Percentiles rank a stretch among this genome's conserved stretches.
phyloP scores from a whole-genome alignment of 139 green algal species.

The Tetraselmis chui region DNA sequence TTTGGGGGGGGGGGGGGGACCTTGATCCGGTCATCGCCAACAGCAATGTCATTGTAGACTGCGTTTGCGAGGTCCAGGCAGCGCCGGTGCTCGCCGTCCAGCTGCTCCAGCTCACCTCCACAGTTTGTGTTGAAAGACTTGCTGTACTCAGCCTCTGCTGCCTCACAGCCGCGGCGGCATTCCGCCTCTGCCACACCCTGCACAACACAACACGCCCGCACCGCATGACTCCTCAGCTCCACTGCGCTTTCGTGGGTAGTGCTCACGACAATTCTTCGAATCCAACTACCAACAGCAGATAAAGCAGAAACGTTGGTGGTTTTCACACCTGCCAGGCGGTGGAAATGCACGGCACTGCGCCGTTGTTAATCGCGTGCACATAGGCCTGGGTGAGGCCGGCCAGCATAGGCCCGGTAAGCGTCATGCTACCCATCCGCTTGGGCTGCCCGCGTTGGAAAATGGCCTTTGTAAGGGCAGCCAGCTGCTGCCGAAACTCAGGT shows the following conservation, averaged over 20 bases:
- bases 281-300: too few relatives aligned
- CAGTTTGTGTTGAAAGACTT: slow-evolving; percentile 14
- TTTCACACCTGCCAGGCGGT: slow-evolving; percentile 92
- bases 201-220: too few relatives aligned
- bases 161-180: slow-evolving; percentile 61
- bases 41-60: slow-evolving; percentile 34
- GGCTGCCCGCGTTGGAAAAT: slow-evolving; percentile 21
- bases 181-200: slow-evolving; percentile 81
- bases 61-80: slow-evolving; percentile 30
- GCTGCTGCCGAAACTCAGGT: slow-evolving; percentile 78
- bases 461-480: slow-evolving; percentile 15
- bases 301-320: too few relatives aligned
- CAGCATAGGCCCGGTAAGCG: slow-evolving; percentile 76
- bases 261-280: too few relatives aligned
- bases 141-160: slow-evolving; percentile 59
- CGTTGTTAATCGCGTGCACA: slow-evolving; percentile 85
- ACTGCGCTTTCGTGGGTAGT: too few relatives aligned
- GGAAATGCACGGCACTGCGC: slow-evolving; percentile 90
- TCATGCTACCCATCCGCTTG: slow-evolving; percentile 50
- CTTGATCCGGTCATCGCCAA: slow-evolving; percentile 31
- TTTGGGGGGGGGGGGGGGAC: background rate
- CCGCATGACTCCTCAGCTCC: too few relatives aligned
- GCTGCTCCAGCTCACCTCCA: slow-evolving; percentile 2
- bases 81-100: slow-evolving; percentile 26
- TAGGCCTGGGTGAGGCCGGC: slow-evolving; percentile 78